phyloP scores from a whole-genome alignment of 2,329 filamentous ascomycete species.

The Apiospora marii region DNA sequence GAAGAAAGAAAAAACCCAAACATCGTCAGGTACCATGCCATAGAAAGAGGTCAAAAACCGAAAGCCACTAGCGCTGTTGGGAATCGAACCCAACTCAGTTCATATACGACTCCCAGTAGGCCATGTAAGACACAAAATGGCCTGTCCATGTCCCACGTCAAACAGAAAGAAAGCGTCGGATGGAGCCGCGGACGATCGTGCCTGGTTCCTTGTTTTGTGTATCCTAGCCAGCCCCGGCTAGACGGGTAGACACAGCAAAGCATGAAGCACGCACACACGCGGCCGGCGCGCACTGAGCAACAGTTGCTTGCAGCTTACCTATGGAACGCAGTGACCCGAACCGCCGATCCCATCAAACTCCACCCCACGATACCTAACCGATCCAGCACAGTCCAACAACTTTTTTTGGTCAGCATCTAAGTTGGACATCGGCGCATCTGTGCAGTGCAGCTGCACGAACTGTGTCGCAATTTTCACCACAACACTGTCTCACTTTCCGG shows the following conservation, averaged over 20 bases:
- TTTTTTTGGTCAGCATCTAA: neutral
- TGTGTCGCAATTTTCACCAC: neutral
- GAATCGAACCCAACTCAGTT: no score
- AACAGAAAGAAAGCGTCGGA: neutral
- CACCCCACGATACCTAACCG: constrained; percentile 8
- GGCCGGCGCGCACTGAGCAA: no score
- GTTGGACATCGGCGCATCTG: constrained; percentile 8
- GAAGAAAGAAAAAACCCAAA: neutral
- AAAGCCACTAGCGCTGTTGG: no score
- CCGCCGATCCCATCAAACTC: neutral
- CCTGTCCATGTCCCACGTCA: neutral
- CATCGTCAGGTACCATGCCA: neutral
- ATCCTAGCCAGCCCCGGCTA: neutral
- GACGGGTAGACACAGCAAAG: neutral
- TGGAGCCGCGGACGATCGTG: constrained; percentile 9
- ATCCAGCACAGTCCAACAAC: constrained; percentile 15
- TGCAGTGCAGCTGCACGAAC: constrained; percentile 15
- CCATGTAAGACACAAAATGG: neutral
- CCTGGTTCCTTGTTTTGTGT: constrained; percentile 10
- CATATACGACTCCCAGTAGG: no score
- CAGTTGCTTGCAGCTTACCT: neutral
- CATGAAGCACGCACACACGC: no score
- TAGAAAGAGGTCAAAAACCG: no score
- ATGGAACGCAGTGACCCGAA: constrained; percentile 10
- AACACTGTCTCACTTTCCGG: neutral